Evolutionary conservation across 768 basidiomycete species (phyloP).

Genomic region (Rhizopogon vulgaris): DNA sequence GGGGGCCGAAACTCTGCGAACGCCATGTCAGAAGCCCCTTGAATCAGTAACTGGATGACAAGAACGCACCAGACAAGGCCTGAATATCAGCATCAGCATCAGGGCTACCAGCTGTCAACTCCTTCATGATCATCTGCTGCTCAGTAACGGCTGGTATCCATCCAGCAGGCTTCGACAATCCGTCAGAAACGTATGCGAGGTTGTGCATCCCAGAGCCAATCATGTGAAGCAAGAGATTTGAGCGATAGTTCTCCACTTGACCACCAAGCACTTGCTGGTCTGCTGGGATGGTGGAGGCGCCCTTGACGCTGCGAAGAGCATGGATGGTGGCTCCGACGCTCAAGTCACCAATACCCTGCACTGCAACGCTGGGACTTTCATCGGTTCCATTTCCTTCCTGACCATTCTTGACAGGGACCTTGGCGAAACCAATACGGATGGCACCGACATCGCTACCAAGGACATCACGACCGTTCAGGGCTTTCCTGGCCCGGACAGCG

Average conservation of each 20-base stretch:
- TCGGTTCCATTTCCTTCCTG: conserved; percentile 57
- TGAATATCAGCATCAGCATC: conserved; percentile 84
- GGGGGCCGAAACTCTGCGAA: conserved; percentile 81
- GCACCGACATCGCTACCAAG: conserved; percentile 95
- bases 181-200: conserved; percentile 48
- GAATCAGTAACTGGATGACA: background rate
- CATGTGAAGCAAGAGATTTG: conserved; percentile 86
- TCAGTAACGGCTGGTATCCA: conserved; percentile 78
- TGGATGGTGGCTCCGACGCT: conserved; percentile 87
- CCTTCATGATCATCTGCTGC: conserved; percentile 95
- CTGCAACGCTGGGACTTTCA: conserved; percentile 57
- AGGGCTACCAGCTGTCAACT: conserved; percentile 69
- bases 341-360: conserved; percentile 79
- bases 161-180: conserved; percentile 54
- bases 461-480: conserved; percentile 92
- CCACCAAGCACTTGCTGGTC: conserved; percentile 93
- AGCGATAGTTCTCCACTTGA: conserved; percentile 90
- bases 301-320: conserved; percentile 81
- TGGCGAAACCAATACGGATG: conserved; percentile 94
- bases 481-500: conserved; percentile 91
- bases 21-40: background rate
- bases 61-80: conserved; percentile 73
- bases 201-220: conserved; percentile 70
- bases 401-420: conserved; percentile 88
- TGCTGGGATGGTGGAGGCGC: conserved; percentile 86